phyloP scores from a whole-genome alignment of 1,284 basidiomycete species.

The Grifola frondosa region DNA sequence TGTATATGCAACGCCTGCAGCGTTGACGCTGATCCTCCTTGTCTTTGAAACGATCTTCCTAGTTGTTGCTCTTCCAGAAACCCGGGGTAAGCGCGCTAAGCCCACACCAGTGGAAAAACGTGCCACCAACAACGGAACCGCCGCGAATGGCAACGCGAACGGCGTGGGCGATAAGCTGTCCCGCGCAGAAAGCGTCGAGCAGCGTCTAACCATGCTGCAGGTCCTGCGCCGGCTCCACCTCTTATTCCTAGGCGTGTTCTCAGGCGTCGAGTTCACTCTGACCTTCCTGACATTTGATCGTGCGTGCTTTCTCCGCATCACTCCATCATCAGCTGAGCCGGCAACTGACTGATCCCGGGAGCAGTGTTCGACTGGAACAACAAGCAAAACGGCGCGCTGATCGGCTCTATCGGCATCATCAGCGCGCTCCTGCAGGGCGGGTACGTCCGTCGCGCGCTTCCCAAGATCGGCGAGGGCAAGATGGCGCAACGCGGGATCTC shows the following conservation, averaged over 20 bases:
- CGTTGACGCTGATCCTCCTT: slow-evolving; percentile 73
- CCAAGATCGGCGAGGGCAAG: slow-evolving; percentile 69
- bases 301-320: slow-evolving; percentile 40
- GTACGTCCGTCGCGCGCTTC: slow-evolving; percentile 78
- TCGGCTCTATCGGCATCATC: slow-evolving; percentile 85
- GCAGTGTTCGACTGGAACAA: slow-evolving; percentile 87
- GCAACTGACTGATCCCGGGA: slow-evolving; percentile 8
- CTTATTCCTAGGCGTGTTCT: slow-evolving; percentile 83
- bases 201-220: slow-evolving; percentile 52
- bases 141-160: slow-evolving; percentile 15
- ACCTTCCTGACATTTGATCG: slow-evolving; percentile 88
- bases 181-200: slow-evolving; percentile 40
- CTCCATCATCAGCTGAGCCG: neutral
- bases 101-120: slow-evolving; percentile 24
- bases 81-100: slow-evolving; percentile 47
- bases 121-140: slow-evolving; percentile 20
- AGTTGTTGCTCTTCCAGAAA: slow-evolving; percentile 75
- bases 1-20: slow-evolving; percentile 83
- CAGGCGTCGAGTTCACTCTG: slow-evolving; percentile 89
- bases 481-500: slow-evolving; percentile 79
- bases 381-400: slow-evolving; percentile 83
- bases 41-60: slow-evolving; percentile 73
- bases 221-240: slow-evolving; percentile 71
- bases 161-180: slow-evolving; percentile 16
- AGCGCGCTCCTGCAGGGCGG: slow-evolving; percentile 88